Evolutionary conservation across 2,329 filamentous ascomycete genomes (phyloP), one percentile per base, ranked within the genome.

Genomic region (Ustulina deusta): DNA sequence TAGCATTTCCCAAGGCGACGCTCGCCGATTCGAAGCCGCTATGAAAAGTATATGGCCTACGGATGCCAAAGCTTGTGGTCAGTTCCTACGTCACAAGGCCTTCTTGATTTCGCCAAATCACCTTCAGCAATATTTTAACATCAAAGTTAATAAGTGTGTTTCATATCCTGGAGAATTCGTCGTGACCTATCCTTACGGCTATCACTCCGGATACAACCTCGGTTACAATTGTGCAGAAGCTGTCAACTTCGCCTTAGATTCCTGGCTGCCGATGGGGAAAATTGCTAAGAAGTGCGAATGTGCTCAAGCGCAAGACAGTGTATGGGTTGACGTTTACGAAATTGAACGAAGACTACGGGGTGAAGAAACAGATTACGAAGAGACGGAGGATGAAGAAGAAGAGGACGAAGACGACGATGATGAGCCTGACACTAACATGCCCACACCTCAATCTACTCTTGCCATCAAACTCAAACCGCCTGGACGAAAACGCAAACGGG

Each of bases 211-310:
- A 4, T 99, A 97, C 80, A 99, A 99, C 74, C 84, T 99, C 42
- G 96, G 97, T 17, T 99, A 99, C 83, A 99, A 99, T 78, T 99
- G 96, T 80, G 96, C 96, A 32, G 96, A 99, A 78, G 97, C 96
- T 7, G 96, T 99, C 82, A 99, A 99, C 78, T 99, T 99, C 79
- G 96, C 95, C 5, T 90, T 97, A 9, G 94, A 97, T 73, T 91
- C 93, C 34, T 99, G 96, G 96, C 83, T 99, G 52, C 91, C 97
- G 58, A 97, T 96, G 84, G 96, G 94, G 25, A 93, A 94, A 74
- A 94, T 97, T 73, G 96, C 96, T 17, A 97, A 97, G 81, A 97
- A 96, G 79, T 99, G 96, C 80, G 91, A 98, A 76, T 99, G 96
- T 78, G 94, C 96, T 75, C 89, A 96, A 67, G 94, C 97, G 72